Conservation (phyloP, 768 basidiomycete genomes). For the Tulasnella calospora region DNA sequence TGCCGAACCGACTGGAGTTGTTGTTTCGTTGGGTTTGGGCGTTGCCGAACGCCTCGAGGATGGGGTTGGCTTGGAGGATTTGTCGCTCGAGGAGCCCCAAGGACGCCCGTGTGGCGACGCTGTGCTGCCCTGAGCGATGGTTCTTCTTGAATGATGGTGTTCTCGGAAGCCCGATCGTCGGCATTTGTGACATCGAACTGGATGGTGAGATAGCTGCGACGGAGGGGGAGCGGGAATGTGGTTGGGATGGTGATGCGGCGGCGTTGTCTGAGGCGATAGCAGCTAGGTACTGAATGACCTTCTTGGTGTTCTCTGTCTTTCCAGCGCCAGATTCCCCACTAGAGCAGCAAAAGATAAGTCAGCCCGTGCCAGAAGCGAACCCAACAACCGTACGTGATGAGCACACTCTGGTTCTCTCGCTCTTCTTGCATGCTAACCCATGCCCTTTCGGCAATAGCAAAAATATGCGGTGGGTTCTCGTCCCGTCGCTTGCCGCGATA, state of each 20-base stretch:
- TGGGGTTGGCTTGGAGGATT: conserved; percentile 95
- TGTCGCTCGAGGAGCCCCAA: conserved; percentile 86
- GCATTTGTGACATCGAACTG: conserved; percentile 51
- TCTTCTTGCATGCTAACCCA: conserved; percentile 99
- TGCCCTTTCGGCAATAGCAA: conserved; percentile 93
- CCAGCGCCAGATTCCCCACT: conserved; percentile 99
- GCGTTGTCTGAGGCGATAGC: conserved; percentile 83
- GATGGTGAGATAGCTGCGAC: conserved; percentile 47
- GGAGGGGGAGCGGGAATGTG: conserved; percentile 62
- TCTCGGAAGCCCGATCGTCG: conserved; percentile 63
- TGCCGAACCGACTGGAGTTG: conserved; percentile 97
- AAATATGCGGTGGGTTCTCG: conserved; percentile 94
- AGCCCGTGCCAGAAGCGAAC: not conserved
- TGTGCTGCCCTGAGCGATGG: conserved; percentile 37
- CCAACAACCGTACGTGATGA: conserved; percentile 75
- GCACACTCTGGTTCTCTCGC: conserved; percentile 92
- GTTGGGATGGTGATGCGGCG: conserved; percentile 41
- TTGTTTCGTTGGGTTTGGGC: conserved; percentile 98
- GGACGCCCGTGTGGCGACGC: conserved; percentile 44
- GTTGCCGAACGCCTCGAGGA: conserved; percentile 96
- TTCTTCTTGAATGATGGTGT: conserved; percentile 53
- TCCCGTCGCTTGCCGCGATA: conserved; percentile 80
- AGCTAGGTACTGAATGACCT: conserved; percentile 98
- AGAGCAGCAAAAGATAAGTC: not conserved
- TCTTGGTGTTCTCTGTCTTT: conserved; percentile 98